Evolutionary conservation across 495 filamentous ascomycete species (phyloP).

Genomic region (Neurospora sublineolata): DNA sequence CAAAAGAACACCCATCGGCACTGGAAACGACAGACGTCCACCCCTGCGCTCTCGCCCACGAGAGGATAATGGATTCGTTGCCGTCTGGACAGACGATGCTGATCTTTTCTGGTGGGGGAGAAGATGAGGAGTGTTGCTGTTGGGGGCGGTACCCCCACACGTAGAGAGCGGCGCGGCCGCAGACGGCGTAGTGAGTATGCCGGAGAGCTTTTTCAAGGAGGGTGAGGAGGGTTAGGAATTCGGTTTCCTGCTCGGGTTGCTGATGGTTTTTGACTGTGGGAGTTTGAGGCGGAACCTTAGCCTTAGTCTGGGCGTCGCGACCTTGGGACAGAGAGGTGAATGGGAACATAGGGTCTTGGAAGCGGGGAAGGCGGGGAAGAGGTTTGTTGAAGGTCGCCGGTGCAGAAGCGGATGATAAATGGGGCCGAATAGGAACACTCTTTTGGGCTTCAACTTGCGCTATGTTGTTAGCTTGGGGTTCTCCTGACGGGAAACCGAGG

Average conservation of each 20-base stretch:
- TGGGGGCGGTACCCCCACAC: constrained; percentile 20
- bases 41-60: constrained; percentile 17
- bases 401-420: background rate
- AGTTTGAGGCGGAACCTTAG: background rate
- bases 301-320: background rate
- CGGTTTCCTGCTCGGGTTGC: background rate
- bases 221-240: constrained; percentile 15
- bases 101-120: constrained; percentile 8
- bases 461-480: background rate
- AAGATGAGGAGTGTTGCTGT: background rate
- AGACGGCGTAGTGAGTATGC: constrained; percentile 30
- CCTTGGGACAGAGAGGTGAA: background rate
- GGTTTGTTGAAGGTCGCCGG: background rate
- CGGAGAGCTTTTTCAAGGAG: constrained; percentile 17
- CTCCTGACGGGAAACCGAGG: background rate
- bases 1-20: background rate
- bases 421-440: background rate
- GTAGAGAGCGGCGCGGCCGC: constrained; percentile 25
- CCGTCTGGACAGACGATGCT: constrained; percentile 22
- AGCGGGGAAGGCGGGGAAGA: background rate
- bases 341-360: background rate
- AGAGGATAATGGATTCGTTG: constrained; percentile 15
- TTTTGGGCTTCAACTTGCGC: background rate
- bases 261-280: background rate
- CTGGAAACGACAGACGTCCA: background rate